A percentile compares a stretch with the other conserved stretches of the same genome.
Conservation (phyloP, 805 yeast species). For the Danielia oregonensis region DNA sequence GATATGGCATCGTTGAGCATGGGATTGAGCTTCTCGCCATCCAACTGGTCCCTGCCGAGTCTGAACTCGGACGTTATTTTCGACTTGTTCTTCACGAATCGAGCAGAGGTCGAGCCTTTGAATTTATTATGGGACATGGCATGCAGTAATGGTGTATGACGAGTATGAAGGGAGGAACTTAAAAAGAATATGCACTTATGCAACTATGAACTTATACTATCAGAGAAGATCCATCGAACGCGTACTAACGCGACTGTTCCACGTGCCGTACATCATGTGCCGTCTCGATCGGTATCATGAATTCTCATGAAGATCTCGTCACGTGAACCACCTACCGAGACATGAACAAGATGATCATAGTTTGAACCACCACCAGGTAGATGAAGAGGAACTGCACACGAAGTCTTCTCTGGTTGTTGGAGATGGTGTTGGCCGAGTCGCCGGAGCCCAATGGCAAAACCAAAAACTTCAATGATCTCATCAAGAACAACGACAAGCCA, state of each 20-base stretch:
- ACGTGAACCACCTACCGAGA: too few relatives aligned
- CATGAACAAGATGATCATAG: conserved; percentile 71
- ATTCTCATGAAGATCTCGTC: too few relatives aligned
- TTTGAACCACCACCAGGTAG: conserved; percentile 80
- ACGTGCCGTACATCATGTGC: too few relatives aligned
- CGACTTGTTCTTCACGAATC: conserved; percentile 44
- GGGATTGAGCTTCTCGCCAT: conserved; percentile 24
- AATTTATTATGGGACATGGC: conserved; percentile 4
- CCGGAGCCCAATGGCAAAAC: conserved; percentile 50
- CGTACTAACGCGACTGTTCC: too few relatives aligned
- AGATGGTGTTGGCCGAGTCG: conserved; percentile 51
- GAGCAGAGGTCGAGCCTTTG: conserved; percentile 50
- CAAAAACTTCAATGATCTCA: conserved; percentile 67
- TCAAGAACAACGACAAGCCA: conserved; percentile 55
- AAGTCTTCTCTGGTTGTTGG: conserved; percentile 66
- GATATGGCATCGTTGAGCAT: conserved; percentile 36
- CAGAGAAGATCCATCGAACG: too few relatives aligned
- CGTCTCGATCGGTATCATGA: too few relatives aligned
- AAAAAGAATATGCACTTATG: too few relatives aligned
- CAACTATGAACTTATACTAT: too few relatives aligned
- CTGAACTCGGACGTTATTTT: conserved; percentile 11
- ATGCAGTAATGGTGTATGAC: too few relatives aligned
- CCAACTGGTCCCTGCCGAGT: conserved; percentile 17
- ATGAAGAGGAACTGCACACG: conserved; percentile 84
- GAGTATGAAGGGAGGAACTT: too few relatives aligned